Base-by-base conservation (phyloP, 2,329 filamentous ascomycete species). In the Fusarium luffae region DNA sequence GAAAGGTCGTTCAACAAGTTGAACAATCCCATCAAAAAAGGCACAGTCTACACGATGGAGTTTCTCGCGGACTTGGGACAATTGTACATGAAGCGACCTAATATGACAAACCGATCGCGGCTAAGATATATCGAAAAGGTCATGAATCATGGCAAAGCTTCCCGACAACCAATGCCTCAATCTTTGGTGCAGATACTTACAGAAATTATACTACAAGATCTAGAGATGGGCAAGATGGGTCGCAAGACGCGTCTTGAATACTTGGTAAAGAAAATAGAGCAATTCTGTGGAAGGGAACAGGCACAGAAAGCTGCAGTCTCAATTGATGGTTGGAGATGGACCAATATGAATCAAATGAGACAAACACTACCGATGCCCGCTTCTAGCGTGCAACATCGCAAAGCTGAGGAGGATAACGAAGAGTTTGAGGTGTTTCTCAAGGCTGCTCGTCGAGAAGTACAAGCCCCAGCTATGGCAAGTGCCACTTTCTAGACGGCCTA, bases 141-240 rank as follows among this genome's bases (percentile, higher is more conserved):
- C 40, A 57, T 77, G 11, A 66, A 18, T 64, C 69, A 50, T 71
- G 78, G 54, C 18, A 54, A 73, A 72, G 43, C 54, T 54, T 9
- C 62, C 77, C 28, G 69, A 49, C 47, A 66, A 67, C 60, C 51
- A 13, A 55, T 77, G n/a, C 74, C 79, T 10, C 63, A 71, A 8
- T 54, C 69, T 19, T 69, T 74, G 12, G 61, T 82, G 19, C 66
- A 65, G 44, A 70, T 69, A 34, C 37, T 80, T n/a, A 59, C 76
- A 9, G 55, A 66, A 7, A 59, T 78, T 3, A 60, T 80, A 21
- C 72, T 77, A 5, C 69, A 75, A 12, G 81, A 82, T 59, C 71
- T 83, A 7, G 76, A 77, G 32, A 61, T 63, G 37, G 79, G 80
- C 8, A 65, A 71, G n/a, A 59, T 58, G 23, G 81, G 81, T 5